Evolutionary conservation across 202 grass and related monocot species (phyloP), one percentile per base, ranked within the genome.

Genomic region (Miscanthus sacchariflorus): DNA sequence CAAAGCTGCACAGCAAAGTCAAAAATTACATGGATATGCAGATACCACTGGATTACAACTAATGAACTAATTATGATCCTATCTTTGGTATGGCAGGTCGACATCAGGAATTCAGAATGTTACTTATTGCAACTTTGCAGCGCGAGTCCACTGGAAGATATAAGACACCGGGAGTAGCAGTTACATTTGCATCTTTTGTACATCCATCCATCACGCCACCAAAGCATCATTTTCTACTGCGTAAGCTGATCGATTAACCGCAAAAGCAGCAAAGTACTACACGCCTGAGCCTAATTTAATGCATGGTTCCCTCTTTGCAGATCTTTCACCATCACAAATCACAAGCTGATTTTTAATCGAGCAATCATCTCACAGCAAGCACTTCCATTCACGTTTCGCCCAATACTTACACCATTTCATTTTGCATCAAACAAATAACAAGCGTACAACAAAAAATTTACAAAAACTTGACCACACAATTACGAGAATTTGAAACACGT

Each of bases 361-460:
- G 52, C 77, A 27, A 56, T 33, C 68, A 56, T 58, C 21, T 43
- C 46, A 4, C 5, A 54, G 2, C 12, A 19, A 38, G 24, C 23
- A 13, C 14, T 30, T 72, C 1, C 52, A 56, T 33, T 72, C 70
- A n/a, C n/a, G 38, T 71, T 83, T 61, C 24, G 19, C 17, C n/a
- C 28, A 21, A 63, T 45, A 27, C 59, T 63, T 74, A 24, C 38
- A 45, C 6, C 25, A 71, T 4, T 4, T 23, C 27, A 11, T 78
- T 38, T 56, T 79, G n/a, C 18, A 74, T 87, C 35, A 68, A 84
- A 19, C 45, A 58, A 61, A 33, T 52, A 38, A 66, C 49, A 73
- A 9, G 28, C 46, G 10, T 36, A 9, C 5, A 79, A 80, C 40
- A 45, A 59, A 81, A 46, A 44, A 74, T 1, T 25, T 52, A 4